Evolutionary conservation across 1,139 yeast species (phyloP), one percentile per base, ranked within the genome.

Genomic region (Candida sanyaensis): DNA sequence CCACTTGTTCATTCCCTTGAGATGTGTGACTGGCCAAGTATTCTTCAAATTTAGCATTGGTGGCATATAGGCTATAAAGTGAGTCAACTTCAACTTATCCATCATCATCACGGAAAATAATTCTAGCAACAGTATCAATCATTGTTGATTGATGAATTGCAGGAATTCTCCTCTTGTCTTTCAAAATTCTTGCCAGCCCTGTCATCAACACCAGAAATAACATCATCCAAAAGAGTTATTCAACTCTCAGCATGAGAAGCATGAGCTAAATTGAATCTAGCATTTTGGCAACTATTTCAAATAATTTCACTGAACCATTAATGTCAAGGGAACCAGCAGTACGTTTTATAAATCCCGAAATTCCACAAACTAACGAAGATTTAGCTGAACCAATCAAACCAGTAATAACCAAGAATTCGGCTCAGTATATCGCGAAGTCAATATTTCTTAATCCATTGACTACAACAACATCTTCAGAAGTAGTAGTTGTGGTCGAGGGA

Each of bases 311-410:
- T 2, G 68, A 60, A 11, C 82, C 81, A 52, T 72, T 66, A 2
- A 73, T 65, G 46, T 62, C 61, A 2, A 80, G 60, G 0, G 58
- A 33, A 36, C 86, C 86, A 1, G 53, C 29, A 0, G 63, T 64
- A 43, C 72, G 66, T 41, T 67, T 72, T 86, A 81, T 81, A 42
- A 73, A 66, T 0, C 91, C 90, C 36, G 77, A 68, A 48, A 80
- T 56, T 0, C 83, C 83, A 52, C 69, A 68, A 38, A 86, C 68
- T 42, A 86, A 66, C 2, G 90, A 82, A 0, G 88, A 73, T 57
- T 87, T 86, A 42, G 95, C 95, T 0, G 88, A 73, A 2, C 93
- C 93, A 58, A 86, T 83, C 6, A 80, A 62, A 32, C 95, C 95
- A 1, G 88, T 83, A n/a, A 87, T 72, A 50, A 84, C 84, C 6